Conservation (phyloP, 305 asterid genomes). For the Solanum hybrid region DNA sequence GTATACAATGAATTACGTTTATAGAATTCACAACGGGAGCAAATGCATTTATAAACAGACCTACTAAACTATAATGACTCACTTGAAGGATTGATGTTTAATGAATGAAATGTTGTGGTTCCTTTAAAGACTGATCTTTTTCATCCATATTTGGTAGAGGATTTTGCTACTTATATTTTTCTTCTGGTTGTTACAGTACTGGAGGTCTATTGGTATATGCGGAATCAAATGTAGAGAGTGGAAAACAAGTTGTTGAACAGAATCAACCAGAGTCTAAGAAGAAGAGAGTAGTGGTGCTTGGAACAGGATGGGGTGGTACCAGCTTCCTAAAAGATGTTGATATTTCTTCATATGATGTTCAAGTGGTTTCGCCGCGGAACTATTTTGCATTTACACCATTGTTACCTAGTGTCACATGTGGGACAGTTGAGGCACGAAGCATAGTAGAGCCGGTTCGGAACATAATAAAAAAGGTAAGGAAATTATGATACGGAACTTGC, state of each 20-base stretch:
- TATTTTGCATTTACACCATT: constrained; percentile 45
- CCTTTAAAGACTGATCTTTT: neutral
- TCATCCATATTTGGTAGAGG: neutral
- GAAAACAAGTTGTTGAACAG: neutral
- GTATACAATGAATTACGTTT: neutral
- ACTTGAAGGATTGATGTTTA: neutral
- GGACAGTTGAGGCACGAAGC: constrained; percentile 42
- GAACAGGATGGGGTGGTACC: constrained; percentile 56
- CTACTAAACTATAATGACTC: neutral
- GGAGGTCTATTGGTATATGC: constrained; percentile 77
- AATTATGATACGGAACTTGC: neutral
- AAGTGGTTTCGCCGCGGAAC: constrained; percentile 32
- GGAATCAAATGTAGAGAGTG: constrained; percentile 23
- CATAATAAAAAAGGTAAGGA: constrained; percentile 29
- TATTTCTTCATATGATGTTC: constrained; percentile 29
- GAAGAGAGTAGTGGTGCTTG: constrained; percentile 38
- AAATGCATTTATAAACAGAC: neutral
- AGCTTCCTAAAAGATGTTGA: constrained; percentile 33
- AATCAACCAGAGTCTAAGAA: constrained; percentile 1
- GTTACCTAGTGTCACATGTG: constrained; percentile 41
- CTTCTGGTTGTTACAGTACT: constrained; percentile 39
- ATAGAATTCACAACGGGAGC: neutral
- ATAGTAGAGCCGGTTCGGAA: constrained; percentile 41
- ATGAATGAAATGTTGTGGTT: neutral
- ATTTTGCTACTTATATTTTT: neutral